Evolutionary conservation across 2,329 filamentous ascomycete species (phyloP).

Genomic region (Pseudogymnoascus sp.): DNA sequence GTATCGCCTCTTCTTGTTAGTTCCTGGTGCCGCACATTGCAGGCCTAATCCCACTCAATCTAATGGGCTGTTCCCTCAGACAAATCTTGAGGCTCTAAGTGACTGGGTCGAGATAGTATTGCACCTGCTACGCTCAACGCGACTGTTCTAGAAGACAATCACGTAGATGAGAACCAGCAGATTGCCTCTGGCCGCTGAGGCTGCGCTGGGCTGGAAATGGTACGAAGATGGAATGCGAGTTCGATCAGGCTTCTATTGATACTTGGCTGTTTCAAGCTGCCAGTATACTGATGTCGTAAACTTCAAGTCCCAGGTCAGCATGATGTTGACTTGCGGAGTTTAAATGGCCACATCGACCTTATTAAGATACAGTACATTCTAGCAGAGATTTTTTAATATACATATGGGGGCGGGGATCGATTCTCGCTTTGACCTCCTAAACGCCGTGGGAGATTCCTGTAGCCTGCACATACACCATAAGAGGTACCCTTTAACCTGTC

Average conservation of each 20-base stretch:
- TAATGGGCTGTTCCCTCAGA: constrained; percentile 34
- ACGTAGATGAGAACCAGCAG: constrained; percentile 28
- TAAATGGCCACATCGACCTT: background rate
- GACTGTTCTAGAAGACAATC: constrained; percentile 17
- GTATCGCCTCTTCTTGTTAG: constrained; percentile 37
- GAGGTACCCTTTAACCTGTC: background rate
- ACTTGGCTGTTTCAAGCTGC: constrained; percentile 34
- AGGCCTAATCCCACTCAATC: constrained; percentile 33
- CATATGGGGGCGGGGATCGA: background rate
- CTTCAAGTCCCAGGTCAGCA: background rate
- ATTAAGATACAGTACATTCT: constrained; percentile 1
- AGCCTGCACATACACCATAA: background rate
- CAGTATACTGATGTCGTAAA: constrained; percentile 28
- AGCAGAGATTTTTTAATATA: background rate
- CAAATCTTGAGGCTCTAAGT: constrained; percentile 39
- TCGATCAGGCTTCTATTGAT: constrained; percentile 32
- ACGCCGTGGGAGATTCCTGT: background rate
- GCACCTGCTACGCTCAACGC: constrained; percentile 37
- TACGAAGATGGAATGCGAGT: constrained; percentile 29
- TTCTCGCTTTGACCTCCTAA: background rate
- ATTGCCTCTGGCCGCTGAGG: constrained; percentile 37
- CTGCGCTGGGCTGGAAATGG: constrained; percentile 33
- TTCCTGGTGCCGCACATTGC: constrained; percentile 47
- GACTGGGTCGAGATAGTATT: constrained; percentile 43
- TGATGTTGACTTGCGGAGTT: background rate